A percentile compares a stretch with the other conserved stretches of the same genome.
Conservation (phyloP, 768 basidiomycete species). For the Calocybe indica region DNA sequence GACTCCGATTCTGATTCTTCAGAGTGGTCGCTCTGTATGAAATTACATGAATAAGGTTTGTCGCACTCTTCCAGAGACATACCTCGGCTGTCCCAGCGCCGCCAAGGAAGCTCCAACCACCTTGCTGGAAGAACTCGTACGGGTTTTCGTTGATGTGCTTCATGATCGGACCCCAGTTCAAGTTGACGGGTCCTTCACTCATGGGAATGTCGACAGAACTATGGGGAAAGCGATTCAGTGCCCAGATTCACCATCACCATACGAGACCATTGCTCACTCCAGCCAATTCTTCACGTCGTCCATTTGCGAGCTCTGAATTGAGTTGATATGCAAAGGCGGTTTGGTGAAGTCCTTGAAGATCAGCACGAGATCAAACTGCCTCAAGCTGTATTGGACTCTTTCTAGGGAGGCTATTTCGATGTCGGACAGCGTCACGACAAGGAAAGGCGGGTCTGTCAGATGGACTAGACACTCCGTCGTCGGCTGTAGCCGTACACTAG, state of each 20-base stretch:
- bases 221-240: constrained; percentile 6
- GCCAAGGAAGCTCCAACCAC: constrained; percentile 93
- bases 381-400: constrained; percentile 92
- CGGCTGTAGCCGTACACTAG: constrained; percentile 90
- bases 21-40: constrained; percentile 31
- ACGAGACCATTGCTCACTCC: constrained; percentile 54
- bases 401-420: constrained; percentile 97
- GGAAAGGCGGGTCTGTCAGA: constrained; percentile 91
- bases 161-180: constrained; percentile 99
- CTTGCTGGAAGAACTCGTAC: constrained; percentile 89
- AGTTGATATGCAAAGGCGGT: constrained; percentile 91
- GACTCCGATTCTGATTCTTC: constrained; percentile 45
- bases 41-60: constrained; percentile 1
- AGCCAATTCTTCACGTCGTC: constrained; percentile 99
- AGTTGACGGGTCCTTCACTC: constrained; percentile 92
- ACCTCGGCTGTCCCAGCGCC: constrained; percentile 68
- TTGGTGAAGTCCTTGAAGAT: constrained; percentile 96
- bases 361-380: constrained; percentile 96
- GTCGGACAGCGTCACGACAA: constrained; percentile 89
- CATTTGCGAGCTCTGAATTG: constrained; percentile 82
- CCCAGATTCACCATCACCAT: not conserved
- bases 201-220: constrained; percentile 97
- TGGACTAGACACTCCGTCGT: constrained; percentile 97
- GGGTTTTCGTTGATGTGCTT: constrained; percentile 97
- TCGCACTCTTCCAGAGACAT: constrained; percentile 14